Evolutionary conservation across 2,329 filamentous ascomycete genomes (phyloP), one percentile per base, ranked within the genome.

Genomic region (Triangularia verruculosa): DNA sequence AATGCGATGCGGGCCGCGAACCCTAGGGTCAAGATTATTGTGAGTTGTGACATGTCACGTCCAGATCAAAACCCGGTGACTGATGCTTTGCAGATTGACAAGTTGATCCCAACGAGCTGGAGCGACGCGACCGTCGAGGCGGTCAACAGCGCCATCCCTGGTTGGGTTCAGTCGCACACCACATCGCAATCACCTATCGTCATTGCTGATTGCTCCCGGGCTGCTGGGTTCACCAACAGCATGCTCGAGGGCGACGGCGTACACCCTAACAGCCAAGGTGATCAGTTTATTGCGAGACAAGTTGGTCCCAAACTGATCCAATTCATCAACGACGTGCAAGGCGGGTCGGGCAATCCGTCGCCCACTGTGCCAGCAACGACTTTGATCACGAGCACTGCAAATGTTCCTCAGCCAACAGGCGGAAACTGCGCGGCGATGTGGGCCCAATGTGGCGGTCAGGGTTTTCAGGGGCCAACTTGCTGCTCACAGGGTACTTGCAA

Each of bases 51-150:
- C 13, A 32, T 17, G 28, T 15, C 24, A n/a, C 12, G 24, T 15
- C 13, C 17, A 17, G 7, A 28, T 39, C 43, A 55, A 51, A 52
- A n/a, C 13, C 58, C 27, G 24, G 30, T 34, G 30, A 24, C 27
- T 56, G 7, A 17, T 17, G 22, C 22, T 7, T 22, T 52, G 15
- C 15, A 66, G 65, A 61, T 78, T 30, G 75, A 77, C 69, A 73
- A 73, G 25, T 67, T 81, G 55, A 77, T 79, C 56, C 78, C 79
- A 0, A 69, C 78, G n/a, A 72, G 28, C 65, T 74, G 52, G 72
- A 72, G 73, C 32, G 71, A 72, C 39, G 61, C 67, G 13, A 68
- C 66, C 17, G 66, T 72, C 59, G 72, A 73, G 57, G 68, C 68
- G 4, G 65, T 79, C 62, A 79, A 79, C 70, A 69, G 54, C 15